Conservation (phyloP, 2,329 filamentous ascomycete genomes). For the Orbilia brochopaga region DNA sequence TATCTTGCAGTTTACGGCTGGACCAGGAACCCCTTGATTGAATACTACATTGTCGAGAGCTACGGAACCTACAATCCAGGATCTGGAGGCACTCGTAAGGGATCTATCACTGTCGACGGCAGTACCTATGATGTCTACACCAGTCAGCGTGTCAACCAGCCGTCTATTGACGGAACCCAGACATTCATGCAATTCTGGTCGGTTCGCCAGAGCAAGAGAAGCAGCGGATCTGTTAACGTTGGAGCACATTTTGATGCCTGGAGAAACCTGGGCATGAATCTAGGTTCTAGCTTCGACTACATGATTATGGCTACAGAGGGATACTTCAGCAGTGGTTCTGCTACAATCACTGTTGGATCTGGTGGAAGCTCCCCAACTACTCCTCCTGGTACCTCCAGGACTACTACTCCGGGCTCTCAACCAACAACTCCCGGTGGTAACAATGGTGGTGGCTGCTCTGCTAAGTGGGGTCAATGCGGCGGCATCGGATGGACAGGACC, state of each 20-base stretch:
- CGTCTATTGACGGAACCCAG: constrained; percentile 62
- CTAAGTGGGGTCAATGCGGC: constrained; percentile 57
- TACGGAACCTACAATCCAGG: constrained; percentile 58
- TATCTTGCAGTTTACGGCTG: constrained; percentile 61
- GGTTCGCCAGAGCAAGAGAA: constrained; percentile 62
- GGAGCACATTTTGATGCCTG: constrained; percentile 65
- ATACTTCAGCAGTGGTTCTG: constrained; percentile 62
- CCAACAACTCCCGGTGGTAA: neutral
- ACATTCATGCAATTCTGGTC: constrained; percentile 66
- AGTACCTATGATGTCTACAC: constrained; percentile 59
- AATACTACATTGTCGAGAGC: constrained; percentile 60
- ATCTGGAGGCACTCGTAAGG: constrained; percentile 57
- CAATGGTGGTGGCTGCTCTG: constrained; percentile 52
- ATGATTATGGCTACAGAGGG: constrained; percentile 66
- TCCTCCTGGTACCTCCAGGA: constrained; percentile 4
- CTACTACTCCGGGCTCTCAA: constrained; percentile 11
- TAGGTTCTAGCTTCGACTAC: constrained; percentile 63
- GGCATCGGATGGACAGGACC: constrained; percentile 57
- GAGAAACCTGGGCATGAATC: constrained; percentile 61
- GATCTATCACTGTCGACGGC: constrained; percentile 58
- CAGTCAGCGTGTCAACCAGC: constrained; percentile 59
- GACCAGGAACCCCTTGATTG: constrained; percentile 58
- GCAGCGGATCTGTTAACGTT: constrained; percentile 62
- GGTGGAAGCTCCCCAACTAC: constrained; percentile 24
- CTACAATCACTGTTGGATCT: constrained; percentile 60